Percentiles rank a stretch among this genome's conserved stretches.
These are phyloP conservation scores for Fusarium sp. DNA, from an alignment of 2,329 filamentous ascomycete genomes.

Conservation along the genomic window DNA sequence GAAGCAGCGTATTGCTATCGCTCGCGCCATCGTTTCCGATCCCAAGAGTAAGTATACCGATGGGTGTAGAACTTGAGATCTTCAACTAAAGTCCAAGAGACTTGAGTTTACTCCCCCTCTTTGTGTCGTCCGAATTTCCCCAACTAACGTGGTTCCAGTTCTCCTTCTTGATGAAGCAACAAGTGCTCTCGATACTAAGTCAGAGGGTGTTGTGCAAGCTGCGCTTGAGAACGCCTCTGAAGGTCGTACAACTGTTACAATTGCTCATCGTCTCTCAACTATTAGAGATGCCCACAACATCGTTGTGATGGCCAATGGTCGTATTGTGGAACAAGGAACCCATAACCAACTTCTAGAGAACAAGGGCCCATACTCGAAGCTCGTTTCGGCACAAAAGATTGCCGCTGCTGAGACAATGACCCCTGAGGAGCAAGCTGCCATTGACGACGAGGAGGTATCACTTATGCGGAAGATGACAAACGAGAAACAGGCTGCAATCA, in stretches of 20 bases:
- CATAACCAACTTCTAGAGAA: constrained; percentile 80
- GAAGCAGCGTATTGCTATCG: constrained; percentile 96
- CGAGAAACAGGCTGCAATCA: constrained; percentile 52
- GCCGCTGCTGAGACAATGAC: constrained; percentile 65
- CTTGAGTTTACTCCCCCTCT: neutral
- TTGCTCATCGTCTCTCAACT: constrained; percentile 93
- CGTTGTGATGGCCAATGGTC: constrained; percentile 86
- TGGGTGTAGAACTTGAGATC: neutral
- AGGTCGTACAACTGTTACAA: constrained; percentile 93
- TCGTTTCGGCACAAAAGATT: constrained; percentile 91
- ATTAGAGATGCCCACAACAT: constrained; percentile 96
- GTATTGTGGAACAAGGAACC: constrained; percentile 91
- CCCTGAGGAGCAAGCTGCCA: constrained; percentile 59
- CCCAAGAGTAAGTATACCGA: constrained; percentile 69
- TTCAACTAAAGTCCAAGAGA: neutral
- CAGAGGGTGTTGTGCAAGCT: constrained; percentile 92
- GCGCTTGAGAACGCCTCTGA: constrained; percentile 86
- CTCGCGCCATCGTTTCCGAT: constrained; percentile 87
- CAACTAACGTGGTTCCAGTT: constrained; percentile 54
- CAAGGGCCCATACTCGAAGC: constrained; percentile 79
- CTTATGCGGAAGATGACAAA: constrained; percentile 59
- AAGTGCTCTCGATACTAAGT: constrained; percentile 91
- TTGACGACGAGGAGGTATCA: constrained; percentile 61
- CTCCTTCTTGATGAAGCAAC: constrained; percentile 95
- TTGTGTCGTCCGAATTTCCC: no score